Conservation (phyloP, 23 red algal genomes). For the Agarophyton chilense region DNA sequence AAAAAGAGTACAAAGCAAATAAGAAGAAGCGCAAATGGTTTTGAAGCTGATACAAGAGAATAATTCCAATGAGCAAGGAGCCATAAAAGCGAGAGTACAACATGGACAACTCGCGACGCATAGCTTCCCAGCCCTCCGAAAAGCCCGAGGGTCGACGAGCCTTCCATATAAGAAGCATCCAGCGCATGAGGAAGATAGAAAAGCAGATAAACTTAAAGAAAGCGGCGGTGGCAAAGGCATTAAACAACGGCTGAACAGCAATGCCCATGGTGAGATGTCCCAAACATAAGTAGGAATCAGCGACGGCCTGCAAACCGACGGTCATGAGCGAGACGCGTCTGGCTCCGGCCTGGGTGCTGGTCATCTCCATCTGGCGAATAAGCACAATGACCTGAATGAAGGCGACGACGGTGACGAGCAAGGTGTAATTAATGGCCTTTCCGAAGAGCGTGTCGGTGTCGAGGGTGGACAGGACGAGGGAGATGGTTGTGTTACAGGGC, state of each 20-base stretch:
- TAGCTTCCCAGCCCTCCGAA: slow-evolving; percentile 86
- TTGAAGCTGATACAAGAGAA: slow-evolving; percentile 86
- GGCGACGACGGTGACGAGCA: slow-evolving; percentile 74
- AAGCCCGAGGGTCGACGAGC: slow-evolving; percentile 77
- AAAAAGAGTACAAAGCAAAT: slow-evolving; percentile 82
- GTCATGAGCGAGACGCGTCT: slow-evolving; percentile 76
- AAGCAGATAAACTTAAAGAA: slow-evolving; percentile 97
- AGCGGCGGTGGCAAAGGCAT: slow-evolving; percentile 93
- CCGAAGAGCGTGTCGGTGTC: slow-evolving; percentile 76
- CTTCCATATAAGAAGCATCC: slow-evolving; percentile 92
- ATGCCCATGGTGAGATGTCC: slow-evolving; percentile 88
- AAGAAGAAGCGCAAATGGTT: slow-evolving; percentile 80
- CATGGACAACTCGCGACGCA: slow-evolving; percentile 89
- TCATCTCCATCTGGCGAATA: slow-evolving; percentile 90
- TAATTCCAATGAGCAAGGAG: slow-evolving; percentile 78
- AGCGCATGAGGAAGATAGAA: slow-evolving; percentile 89
- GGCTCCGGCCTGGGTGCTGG: slow-evolving; percentile 79
- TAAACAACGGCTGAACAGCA: slow-evolving; percentile 82
- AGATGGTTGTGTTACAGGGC: slow-evolving; percentile 46
- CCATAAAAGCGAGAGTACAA: slow-evolving; percentile 94
- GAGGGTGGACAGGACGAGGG: slow-evolving; percentile 74
- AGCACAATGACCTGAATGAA: slow-evolving; percentile 83
- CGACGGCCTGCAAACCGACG: slow-evolving; percentile 87
- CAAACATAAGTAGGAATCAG: slow-evolving; percentile 88
- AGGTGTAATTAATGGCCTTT: slow-evolving; percentile 87